Evolutionary conservation across 2,329 filamentous ascomycete genomes (phyloP).

Genomic region (Ascochyta pisi): DNA sequence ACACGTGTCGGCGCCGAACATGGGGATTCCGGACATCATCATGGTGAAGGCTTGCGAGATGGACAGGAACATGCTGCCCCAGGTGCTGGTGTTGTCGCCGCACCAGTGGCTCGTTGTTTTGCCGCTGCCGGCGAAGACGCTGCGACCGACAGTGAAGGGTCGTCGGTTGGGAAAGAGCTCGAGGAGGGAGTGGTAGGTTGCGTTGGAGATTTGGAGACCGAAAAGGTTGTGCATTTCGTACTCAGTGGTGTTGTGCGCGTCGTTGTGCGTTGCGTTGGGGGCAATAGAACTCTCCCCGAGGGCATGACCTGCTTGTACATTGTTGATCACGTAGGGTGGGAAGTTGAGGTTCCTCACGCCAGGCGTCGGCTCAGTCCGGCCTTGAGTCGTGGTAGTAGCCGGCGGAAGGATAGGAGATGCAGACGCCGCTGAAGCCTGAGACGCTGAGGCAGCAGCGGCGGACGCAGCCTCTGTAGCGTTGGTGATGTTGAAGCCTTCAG

Average conservation of each 20-base stretch:
- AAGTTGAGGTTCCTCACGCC: slow-evolving; percentile 70
- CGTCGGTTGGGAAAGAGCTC: slow-evolving; percentile 59
- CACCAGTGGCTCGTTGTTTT: slow-evolving; percentile 62
- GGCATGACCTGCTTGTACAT: slow-evolving; percentile 73
- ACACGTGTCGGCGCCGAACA: slow-evolving; percentile 68
- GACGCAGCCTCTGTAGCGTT: slow-evolving; percentile 69
- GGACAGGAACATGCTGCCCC: slow-evolving; percentile 73
- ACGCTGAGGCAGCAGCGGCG: slow-evolving; percentile 60
- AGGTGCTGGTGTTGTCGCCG: slow-evolving; percentile 70
- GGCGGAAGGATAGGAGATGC: slow-evolving; percentile 31
- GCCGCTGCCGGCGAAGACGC: slow-evolving; percentile 22
- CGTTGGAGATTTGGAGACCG: slow-evolving; percentile 24
- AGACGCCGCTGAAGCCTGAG: slow-evolving; percentile 55
- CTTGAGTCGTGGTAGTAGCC: slow-evolving; percentile 51
- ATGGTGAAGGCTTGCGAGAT: slow-evolving; percentile 78
- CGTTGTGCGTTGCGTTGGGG: slow-evolving; percentile 76
- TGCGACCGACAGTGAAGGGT: slow-evolving; percentile 22
- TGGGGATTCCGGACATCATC: slow-evolving; percentile 73
- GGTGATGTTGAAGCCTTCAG: slow-evolving; percentile 70
- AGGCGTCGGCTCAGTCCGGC: slow-evolving; percentile 65
- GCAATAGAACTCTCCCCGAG: slow-evolving; percentile 67
- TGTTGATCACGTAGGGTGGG: slow-evolving; percentile 77
- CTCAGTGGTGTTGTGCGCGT: slow-evolving; percentile 63
- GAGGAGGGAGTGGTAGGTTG: slow-evolving; percentile 66
- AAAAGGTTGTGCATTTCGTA: slow-evolving; percentile 83